Conservation (phyloP, 192 early-diverging fungal genomes). For the Podila minutissima region DNA sequence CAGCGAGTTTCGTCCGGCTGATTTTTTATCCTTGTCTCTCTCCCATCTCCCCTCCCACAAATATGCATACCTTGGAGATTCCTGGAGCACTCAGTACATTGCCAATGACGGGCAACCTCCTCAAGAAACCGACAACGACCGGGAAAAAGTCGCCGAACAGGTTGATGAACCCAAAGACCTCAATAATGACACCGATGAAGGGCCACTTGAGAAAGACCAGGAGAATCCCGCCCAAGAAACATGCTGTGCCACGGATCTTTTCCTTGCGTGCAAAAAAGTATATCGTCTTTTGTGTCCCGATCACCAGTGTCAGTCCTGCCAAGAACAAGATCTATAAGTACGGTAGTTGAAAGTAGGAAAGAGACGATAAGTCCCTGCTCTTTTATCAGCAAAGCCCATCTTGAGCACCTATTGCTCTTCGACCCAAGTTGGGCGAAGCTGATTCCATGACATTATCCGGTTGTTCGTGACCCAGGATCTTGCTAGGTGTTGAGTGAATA, state of each 20-base stretch:
- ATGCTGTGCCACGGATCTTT: slow-evolving; percentile 90
- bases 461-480: too few species aligned
- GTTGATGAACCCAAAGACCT: slow-evolving; percentile 96
- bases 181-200: slow-evolving; percentile 87
- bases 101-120: slow-evolving; percentile 91
- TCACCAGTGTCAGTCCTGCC: slow-evolving; percentile 87
- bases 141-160: slow-evolving; percentile 99
- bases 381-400: too few species aligned
- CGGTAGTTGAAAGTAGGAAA: too few species aligned
- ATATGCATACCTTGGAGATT: slow-evolving; percentile 71
- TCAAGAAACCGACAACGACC: slow-evolving; percentile 87
- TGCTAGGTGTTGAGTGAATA: too few species aligned
- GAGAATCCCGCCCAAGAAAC: slow-evolving; percentile 89
- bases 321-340: slow-evolving; percentile 86
- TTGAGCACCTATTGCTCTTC: too few species aligned
- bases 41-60: background rate
- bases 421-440: too few species aligned
- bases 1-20: too few species aligned
- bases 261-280: slow-evolving; percentile 87
- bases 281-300: slow-evolving; percentile 87
- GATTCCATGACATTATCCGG: too few species aligned
- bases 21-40: too few species aligned
- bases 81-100: slow-evolving; percentile 85
- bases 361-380: too few species aligned
- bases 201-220: slow-evolving; percentile 93